Evolutionary conservation across 192 early-diverging fungal genomes (phyloP).

Genomic region (Tieghemiomyces parasiticus): DNA sequence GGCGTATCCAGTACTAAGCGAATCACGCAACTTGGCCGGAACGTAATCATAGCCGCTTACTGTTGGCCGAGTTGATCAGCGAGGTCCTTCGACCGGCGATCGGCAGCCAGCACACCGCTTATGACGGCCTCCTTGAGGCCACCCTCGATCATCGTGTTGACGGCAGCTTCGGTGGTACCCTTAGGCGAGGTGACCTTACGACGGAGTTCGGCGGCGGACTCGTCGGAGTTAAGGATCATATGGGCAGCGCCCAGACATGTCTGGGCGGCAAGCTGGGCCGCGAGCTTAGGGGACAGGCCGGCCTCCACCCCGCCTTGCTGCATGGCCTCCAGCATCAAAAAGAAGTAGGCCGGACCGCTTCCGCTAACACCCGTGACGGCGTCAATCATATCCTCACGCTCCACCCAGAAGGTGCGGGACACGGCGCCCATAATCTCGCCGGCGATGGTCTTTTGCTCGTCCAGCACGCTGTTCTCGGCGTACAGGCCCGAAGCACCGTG

Average conservation of each 20-base stretch:
- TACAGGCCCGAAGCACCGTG: conserved; percentile 82
- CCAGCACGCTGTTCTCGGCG: conserved; percentile 42
- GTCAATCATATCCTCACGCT: conserved; percentile 59
- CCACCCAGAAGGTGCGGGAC: conserved; percentile 72
- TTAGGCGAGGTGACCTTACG: conserved; percentile 85
- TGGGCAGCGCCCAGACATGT: conserved; percentile 82
- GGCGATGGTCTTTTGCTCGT: conserved; percentile 44
- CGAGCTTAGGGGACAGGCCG: conserved; percentile 57
- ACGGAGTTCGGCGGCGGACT: conserved; percentile 56
- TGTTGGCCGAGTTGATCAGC: conserved; percentile 38
- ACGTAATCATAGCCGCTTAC: background rate
- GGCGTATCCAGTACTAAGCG: too few relatives aligned
- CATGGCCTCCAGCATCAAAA: conserved; percentile 79
- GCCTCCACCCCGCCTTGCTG: conserved; percentile 60
- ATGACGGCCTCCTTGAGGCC: conserved; percentile 35
- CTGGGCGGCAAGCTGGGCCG: conserved; percentile 69
- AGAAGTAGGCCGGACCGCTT: conserved; percentile 94
- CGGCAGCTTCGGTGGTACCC: conserved; percentile 84
- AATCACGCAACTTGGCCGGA: too few relatives aligned
- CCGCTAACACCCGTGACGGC: conserved; percentile 81
- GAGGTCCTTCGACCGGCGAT: conserved; percentile 47
- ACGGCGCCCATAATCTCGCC: conserved; percentile 56
- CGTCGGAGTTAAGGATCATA: conserved; percentile 62
- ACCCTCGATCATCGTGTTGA: conserved; percentile 54
- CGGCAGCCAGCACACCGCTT: conserved; percentile 49